Conservation (phyloP, 345 rosid genomes). For the Eucalyptus lansdowneana region DNA sequence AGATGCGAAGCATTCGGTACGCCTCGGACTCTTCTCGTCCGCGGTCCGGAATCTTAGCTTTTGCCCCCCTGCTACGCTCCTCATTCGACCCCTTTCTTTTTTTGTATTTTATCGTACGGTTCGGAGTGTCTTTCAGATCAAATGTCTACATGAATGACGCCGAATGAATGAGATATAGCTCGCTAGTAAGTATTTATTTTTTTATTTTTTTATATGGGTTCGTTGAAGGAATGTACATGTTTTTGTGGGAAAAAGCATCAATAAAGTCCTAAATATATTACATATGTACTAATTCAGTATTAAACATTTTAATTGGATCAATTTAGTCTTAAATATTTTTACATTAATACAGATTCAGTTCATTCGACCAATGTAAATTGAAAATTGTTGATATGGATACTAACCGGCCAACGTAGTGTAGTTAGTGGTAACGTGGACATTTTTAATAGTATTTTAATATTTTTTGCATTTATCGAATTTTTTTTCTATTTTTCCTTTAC, state of each 20-base stretch:
- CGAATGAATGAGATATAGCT: neutral
- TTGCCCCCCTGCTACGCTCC: neutral
- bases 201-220: too few relatives aligned
- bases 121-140: neutral
- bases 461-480: too few relatives aligned
- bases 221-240: too few relatives aligned
- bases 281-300: accelerated
- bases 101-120: neutral
- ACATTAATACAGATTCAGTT: accelerated
- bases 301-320: accelerated
- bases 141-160: neutral
- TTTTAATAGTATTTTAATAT: too few relatives aligned
- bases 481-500: too few relatives aligned
- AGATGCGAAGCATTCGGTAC: neutral
- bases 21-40: neutral
- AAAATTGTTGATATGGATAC: too few relatives aligned
- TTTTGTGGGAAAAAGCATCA: too few relatives aligned
- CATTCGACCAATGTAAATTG: accelerated
- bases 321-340: too few relatives aligned
- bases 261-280: too few relatives aligned
- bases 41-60: neutral
- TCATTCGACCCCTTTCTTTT: neutral
- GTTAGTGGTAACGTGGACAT: accelerated
- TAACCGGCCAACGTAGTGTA: accelerated
- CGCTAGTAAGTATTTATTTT: neutral